phyloP scores from a whole-genome alignment of 1,284 basidiomycete genomes.

The Cerrena zonata region DNA sequence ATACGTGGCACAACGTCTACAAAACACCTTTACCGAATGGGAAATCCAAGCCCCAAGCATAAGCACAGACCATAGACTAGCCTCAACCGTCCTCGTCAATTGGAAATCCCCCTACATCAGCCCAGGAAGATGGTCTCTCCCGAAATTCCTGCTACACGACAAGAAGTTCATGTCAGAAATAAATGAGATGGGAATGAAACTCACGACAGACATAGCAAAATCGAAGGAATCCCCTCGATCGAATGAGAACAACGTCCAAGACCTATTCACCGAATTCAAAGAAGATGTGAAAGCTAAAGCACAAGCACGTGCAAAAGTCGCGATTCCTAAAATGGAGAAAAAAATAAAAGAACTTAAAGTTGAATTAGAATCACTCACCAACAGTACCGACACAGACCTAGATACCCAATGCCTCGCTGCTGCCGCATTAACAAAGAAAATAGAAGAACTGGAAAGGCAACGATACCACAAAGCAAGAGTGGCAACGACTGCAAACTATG shows the following conservation, averaged over 20 bases:
- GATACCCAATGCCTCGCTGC: background rate
- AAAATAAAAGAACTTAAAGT: constrained; percentile 3
- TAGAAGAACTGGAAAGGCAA: background rate
- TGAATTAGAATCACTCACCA: background rate
- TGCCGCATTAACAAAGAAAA: background rate
- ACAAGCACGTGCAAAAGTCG: constrained; percentile 3
- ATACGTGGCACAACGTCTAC: background rate
- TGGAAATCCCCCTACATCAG: background rate
- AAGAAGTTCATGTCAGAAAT: background rate
- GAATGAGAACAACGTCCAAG: constrained; percentile 16
- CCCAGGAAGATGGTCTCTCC: background rate
- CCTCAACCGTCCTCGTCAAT: constrained; percentile 4
- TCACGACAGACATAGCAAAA: constrained; percentile 12
- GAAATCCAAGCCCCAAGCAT: background rate
- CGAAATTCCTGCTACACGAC: constrained; percentile 1
- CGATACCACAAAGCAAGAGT: background rate
- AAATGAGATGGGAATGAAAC: no score
- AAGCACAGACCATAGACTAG: background rate
- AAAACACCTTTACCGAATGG: background rate
- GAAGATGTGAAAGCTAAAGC: background rate
- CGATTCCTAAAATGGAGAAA: constrained; percentile 3
- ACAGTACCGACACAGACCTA: background rate
- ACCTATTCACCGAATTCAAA: constrained; percentile 10
- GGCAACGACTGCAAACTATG: background rate
- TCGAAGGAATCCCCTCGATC: constrained; percentile 16